phyloP scores from a whole-genome alignment of 495 filamentous ascomycete genomes.

The Venustampulla echinocandica region DNA sequence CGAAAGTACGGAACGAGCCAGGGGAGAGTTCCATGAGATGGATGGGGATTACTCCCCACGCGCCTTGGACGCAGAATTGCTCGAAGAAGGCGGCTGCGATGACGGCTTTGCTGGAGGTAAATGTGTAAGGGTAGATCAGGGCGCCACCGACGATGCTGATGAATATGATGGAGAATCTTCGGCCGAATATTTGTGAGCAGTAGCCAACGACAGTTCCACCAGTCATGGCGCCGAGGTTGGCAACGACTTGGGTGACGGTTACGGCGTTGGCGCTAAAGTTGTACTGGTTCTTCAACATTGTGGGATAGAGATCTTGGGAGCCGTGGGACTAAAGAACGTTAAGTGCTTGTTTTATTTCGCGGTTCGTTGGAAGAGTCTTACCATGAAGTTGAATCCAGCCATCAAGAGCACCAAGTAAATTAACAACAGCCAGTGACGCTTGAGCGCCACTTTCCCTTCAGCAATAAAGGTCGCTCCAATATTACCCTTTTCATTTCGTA shows the following conservation, averaged over 20 bases:
- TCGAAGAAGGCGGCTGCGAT: constrained; percentile 87
- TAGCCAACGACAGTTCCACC: constrained; percentile 76
- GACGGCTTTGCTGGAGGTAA: constrained; percentile 45
- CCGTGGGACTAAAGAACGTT: constrained; percentile 58
- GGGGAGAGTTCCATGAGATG: constrained; percentile 85
- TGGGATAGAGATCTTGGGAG: constrained; percentile 86
- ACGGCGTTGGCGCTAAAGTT: constrained; percentile 60
- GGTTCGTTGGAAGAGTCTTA: constrained; percentile 18
- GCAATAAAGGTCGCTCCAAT: constrained; percentile 54
- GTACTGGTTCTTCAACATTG: constrained; percentile 72
- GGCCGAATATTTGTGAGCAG: constrained; percentile 71
- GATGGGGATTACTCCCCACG: constrained; percentile 78
- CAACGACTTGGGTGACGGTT: constrained; percentile 76
- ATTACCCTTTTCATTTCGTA: constrained; percentile 44
- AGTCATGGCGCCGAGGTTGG: constrained; percentile 71
- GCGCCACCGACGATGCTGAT: constrained; percentile 71
- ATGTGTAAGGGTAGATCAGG: constrained; percentile 74
- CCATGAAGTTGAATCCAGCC: constrained; percentile 90
- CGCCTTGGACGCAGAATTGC: constrained; percentile 83
- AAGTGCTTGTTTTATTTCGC: not conserved
- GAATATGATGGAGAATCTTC: constrained; percentile 70
- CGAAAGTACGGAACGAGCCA: constrained; percentile 72
- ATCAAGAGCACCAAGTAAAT: constrained; percentile 76
- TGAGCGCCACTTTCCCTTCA: constrained; percentile 69
- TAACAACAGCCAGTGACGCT: constrained; percentile 69